Conservation (phyloP, 345 rosid species). For the Carallia pectinifolia region DNA sequence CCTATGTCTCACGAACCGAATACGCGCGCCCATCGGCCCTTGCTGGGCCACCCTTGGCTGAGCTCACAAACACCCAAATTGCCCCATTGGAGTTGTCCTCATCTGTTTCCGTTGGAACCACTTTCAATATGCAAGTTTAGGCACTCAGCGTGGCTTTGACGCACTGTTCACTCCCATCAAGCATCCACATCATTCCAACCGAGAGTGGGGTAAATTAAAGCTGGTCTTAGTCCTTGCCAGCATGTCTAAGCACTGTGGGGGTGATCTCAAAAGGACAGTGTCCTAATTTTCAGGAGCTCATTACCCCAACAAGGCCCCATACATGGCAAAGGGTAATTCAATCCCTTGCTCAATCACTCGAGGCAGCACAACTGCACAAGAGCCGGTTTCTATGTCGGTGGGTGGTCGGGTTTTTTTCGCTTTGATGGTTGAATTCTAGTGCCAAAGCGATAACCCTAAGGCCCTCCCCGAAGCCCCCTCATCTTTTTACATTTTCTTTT, state of each 20-base stretch:
- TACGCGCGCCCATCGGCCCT: neutral
- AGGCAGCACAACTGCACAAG: neutral
- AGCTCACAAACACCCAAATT: neutral
- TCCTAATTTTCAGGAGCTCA: constrained; percentile 48
- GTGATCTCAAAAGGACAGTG: constrained; percentile 40
- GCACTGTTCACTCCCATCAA: constrained; percentile 18
- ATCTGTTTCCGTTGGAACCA: constrained; percentile 36
- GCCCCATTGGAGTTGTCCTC: constrained; percentile 26
- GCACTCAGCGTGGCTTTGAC: constrained; percentile 8
- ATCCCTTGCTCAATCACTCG: neutral
- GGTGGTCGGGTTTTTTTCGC: constrained; percentile 32
- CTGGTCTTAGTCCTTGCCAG: constrained; percentile 39
- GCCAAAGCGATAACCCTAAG: no score
- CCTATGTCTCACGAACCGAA: constrained; percentile 21
- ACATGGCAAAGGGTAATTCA: constrained; percentile 5
- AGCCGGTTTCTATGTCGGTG: constrained; percentile 39
- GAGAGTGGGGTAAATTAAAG: constrained; percentile 33
- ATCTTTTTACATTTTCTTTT: neutral
- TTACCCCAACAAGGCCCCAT: constrained; percentile 31
- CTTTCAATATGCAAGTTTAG: constrained; percentile 14
- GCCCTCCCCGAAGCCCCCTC: neutral
- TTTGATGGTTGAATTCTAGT: no score
- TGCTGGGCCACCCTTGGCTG: neutral
- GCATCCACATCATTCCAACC: constrained; percentile 49
- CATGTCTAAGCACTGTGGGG: constrained; percentile 41